phyloP scores from a whole-genome alignment of 2,329 filamentous ascomycete species.

The Cladosporium halotolerans region DNA sequence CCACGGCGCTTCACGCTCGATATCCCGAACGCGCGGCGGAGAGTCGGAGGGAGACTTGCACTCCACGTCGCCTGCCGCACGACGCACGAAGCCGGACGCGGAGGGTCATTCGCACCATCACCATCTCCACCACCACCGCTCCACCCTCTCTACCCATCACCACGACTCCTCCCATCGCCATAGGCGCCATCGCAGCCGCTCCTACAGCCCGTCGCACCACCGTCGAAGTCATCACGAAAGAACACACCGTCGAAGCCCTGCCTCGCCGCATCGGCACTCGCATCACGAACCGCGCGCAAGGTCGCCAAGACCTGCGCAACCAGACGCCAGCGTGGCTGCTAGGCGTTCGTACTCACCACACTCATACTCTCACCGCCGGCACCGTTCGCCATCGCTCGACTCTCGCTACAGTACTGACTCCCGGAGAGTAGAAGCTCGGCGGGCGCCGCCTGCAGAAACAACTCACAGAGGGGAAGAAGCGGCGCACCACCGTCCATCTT shows the following conservation, averaged over 20 bases:
- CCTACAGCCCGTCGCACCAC: conserved; percentile 18
- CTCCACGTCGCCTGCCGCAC: conserved; percentile 10
- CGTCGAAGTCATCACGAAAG: conserved; percentile 14
- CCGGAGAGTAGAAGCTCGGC: conserved; percentile 21
- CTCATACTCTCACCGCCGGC: conserved; percentile 31
- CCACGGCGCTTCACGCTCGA: neutral
- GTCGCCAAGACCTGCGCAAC: conserved; percentile 26
- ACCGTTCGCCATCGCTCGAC: conserved; percentile 35
- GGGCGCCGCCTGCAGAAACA: conserved; percentile 14
- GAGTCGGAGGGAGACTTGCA: conserved; percentile 7
- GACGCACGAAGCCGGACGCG: neutral
- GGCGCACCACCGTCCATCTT: neutral
- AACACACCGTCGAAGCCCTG: conserved; percentile 18
- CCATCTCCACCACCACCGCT: conserved; percentile 11
- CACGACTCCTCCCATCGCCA: conserved; percentile 12
- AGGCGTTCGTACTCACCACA: conserved; percentile 29
- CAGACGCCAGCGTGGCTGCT: conserved; percentile 19
- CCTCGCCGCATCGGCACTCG: conserved; percentile 22
- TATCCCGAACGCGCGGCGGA: neutral
- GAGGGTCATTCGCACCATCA: conserved; percentile 12
- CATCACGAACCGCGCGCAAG: conserved; percentile 26
- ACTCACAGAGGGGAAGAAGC: conserved; percentile 14
- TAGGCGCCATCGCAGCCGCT: conserved; percentile 17
- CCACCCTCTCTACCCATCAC: conserved; percentile 6
- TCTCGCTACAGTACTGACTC: conserved; percentile 31